Percentiles rank a stretch among this genome's conserved stretches.
Evolutionary conservation across 106 monocot species (phyloP).

Genomic region (Dendrobium officinale): DNA sequence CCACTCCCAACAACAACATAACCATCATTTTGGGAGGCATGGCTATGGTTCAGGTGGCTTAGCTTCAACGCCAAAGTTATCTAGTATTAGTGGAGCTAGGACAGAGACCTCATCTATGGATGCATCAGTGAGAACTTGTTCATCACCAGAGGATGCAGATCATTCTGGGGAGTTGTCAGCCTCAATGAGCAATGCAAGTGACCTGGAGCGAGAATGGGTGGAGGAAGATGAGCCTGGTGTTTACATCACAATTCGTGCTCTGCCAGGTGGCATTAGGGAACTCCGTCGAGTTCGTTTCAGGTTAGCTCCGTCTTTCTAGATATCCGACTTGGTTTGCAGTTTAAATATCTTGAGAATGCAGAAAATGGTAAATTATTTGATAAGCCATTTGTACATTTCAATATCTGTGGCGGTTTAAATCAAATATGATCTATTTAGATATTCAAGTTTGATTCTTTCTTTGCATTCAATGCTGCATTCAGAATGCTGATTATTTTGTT

Average conservation of each 20-base stretch:
- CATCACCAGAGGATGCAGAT: conserved; percentile 51
- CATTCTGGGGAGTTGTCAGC: conserved; percentile 62
- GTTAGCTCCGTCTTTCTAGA: conserved; percentile 16
- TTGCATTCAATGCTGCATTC: neutral
- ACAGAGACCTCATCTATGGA: conserved; percentile 72
- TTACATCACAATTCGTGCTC: conserved; percentile 80
- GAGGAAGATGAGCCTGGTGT: conserved; percentile 98
- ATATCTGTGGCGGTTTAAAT: neutral
- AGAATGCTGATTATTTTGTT: neutral
- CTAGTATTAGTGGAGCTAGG: conserved; percentile 80
- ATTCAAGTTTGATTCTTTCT: neutral
- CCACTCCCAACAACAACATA: conserved; percentile 9
- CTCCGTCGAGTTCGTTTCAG: conserved; percentile 94
- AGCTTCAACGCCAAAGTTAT: conserved; percentile 68
- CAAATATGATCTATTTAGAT: neutral
- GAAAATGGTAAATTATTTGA: neutral
- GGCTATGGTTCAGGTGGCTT: conserved; percentile 35
- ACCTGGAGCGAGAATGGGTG: conserved; percentile 92
- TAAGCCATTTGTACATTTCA: neutral
- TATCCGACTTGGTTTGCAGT: neutral
- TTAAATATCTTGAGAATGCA: neutral
- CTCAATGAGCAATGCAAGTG: conserved; percentile 79
- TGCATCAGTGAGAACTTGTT: conserved; percentile 62
- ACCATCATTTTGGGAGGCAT: conserved; percentile 12
- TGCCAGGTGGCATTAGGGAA: conserved; percentile 72